These are phyloP conservation scores for Fusarium sp. DNA, from an alignment of 2,329 filamentous ascomycete genomes.

Conservation along the genomic window DNA sequence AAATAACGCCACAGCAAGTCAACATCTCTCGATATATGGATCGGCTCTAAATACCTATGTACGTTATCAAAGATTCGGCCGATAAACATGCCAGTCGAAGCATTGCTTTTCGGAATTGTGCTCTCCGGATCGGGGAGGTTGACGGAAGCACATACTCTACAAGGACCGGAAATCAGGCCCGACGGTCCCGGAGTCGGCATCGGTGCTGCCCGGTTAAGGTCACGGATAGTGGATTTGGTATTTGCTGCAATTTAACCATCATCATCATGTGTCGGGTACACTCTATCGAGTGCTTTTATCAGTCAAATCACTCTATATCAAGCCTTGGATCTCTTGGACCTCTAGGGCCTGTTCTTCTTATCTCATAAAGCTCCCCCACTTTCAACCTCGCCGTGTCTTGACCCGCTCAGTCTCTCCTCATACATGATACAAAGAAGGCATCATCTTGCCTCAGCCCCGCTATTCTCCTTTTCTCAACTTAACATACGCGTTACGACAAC, in stretches of 20 bases:
- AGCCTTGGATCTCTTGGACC: too few species aligned
- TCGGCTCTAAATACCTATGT: background rate
- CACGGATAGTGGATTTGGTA: constrained; percentile 16
- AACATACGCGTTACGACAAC: background rate
- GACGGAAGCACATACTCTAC: background rate
- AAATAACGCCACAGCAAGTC: constrained; percentile 37
- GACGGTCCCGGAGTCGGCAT: constrained; percentile 28
- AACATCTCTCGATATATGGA: background rate
- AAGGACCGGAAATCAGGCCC: constrained; percentile 38
- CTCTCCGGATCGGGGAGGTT: background rate
- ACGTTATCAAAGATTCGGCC: background rate
- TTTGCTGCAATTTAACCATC: background rate
- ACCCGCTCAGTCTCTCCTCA: constrained; percentile 25
- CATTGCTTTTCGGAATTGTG: background rate
- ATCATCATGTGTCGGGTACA: background rate
- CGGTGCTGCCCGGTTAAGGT: constrained; percentile 24
- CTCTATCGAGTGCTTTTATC: background rate
- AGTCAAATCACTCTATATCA: too few species aligned
- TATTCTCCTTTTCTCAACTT: background rate
- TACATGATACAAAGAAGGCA: constrained; percentile 17
- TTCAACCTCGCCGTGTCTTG: constrained; percentile 3
- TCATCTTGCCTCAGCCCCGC: constrained; percentile 29
- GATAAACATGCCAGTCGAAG: background rate
- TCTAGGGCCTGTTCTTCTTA: background rate
- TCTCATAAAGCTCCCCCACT: constrained; percentile 9